These are phyloP conservation scores for Trichosporon ovoides DNA, from an alignment of 1,284 basidiomycete genomes.

Conservation along the genomic window DNA sequence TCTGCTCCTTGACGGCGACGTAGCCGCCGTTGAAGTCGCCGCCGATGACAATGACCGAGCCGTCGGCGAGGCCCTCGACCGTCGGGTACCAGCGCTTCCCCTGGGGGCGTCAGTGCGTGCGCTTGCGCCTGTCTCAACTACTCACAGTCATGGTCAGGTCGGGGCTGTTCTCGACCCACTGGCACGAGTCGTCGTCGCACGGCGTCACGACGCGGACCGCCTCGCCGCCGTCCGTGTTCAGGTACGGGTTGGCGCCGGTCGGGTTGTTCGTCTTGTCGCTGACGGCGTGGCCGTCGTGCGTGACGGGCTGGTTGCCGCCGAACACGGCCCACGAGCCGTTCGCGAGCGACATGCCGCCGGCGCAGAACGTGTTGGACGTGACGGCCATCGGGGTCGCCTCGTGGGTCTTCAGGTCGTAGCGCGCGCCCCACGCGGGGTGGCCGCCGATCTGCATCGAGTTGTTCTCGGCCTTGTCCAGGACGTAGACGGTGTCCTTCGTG, in stretches of 20 bases:
- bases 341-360: slow-evolving; percentile 50
- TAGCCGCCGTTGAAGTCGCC: slow-evolving; percentile 54
- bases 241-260: slow-evolving; percentile 51
- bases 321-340: slow-evolving; percentile 52
- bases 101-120: slow-evolving; percentile 10
- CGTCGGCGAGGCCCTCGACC: slow-evolving; percentile 52
- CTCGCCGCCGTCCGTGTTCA: slow-evolving; percentile 61
- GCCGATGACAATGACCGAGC: slow-evolving; percentile 53
- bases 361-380: slow-evolving; percentile 71
- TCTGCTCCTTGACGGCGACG: slow-evolving; percentile 60
- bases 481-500: slow-evolving; percentile 50
- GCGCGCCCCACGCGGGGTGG: slow-evolving; percentile 49
- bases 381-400: slow-evolving; percentile 59
- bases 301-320: slow-evolving; percentile 66
- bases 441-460: slow-evolving; percentile 57
- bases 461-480: slow-evolving; percentile 56
- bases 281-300: slow-evolving; percentile 57
- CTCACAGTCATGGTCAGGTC: slow-evolving; percentile 58
- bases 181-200: slow-evolving; percentile 58
- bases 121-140: slow-evolving; percentile 33
- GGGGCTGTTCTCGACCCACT: slow-evolving; percentile 55
- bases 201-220: slow-evolving; percentile 62
- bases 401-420: slow-evolving; percentile 51
- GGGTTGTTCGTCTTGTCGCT: slow-evolving; percentile 32
- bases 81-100: slow-evolving; percentile 73